phyloP scores from a whole-genome alignment of 2,329 filamentous ascomycete genomes.

The Ceratocystis variospora region DNA sequence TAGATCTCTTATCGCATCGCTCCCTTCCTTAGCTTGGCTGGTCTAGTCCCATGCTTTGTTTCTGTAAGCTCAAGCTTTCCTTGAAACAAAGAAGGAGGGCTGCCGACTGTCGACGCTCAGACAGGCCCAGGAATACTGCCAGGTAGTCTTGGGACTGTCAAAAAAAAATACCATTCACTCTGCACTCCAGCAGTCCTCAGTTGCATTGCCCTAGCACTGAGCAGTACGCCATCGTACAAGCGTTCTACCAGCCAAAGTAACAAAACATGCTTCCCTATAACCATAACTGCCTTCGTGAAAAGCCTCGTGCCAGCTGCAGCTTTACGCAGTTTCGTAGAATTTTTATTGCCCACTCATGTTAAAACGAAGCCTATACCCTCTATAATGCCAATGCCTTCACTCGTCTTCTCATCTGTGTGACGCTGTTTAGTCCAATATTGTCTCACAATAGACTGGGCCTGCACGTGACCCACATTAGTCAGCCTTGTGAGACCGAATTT shows the following conservation, averaged over 20 bases:
- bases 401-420: background rate
- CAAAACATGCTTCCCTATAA: too few species aligned
- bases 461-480: background rate
- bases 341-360: too few species aligned
- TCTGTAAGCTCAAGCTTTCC: background rate
- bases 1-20: background rate
- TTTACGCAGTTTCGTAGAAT: too few species aligned
- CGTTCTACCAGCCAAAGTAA: too few species aligned
- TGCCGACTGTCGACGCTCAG: background rate
- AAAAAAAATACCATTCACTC: too few species aligned
- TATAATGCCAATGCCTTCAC: too few species aligned
- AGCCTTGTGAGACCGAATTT: constrained; percentile 2
- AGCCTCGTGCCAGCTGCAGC: too few species aligned
- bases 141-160: background rate
- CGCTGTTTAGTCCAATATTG: background rate
- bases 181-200: too few species aligned
- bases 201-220: too few species aligned
- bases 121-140: background rate
- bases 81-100: background rate
- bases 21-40: background rate
- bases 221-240: too few species aligned
- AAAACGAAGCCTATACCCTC: too few species aligned
- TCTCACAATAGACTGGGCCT: background rate
- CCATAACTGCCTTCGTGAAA: too few species aligned
- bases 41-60: background rate